phyloP scores from a whole-genome alignment of 805 yeast species.

The Lipomyces sp. region DNA sequence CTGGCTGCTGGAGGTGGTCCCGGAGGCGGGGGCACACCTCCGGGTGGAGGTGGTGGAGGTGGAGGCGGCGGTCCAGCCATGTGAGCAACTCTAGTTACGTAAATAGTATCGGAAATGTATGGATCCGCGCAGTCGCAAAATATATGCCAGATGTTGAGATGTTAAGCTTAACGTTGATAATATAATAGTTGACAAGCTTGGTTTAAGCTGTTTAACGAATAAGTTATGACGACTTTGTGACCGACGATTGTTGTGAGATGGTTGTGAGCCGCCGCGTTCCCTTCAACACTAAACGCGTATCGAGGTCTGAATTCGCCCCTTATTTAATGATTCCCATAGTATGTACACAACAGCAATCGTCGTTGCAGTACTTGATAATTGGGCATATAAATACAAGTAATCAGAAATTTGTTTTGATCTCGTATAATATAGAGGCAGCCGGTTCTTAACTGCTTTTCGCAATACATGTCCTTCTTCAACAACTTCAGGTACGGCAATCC shows the following conservation, averaged over 20 bases:
- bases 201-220: too few relatives aligned
- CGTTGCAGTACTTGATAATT: neutral
- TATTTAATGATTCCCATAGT: neutral
- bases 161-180: neutral
- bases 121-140: neutral
- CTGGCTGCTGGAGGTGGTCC: constrained; percentile 34
- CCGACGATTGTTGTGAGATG: too few relatives aligned
- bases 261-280: too few relatives aligned
- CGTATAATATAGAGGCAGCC: neutral
- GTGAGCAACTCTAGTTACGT: neutral
- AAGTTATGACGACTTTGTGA: too few relatives aligned
- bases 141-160: neutral
- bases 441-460: neutral
- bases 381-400: neutral
- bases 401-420: neutral
- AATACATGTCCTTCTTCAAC: constrained; percentile 44
- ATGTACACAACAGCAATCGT: neutral
- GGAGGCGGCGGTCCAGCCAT: constrained; percentile 39
- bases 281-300: neutral
- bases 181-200: neutral
- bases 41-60: constrained; percentile 39
- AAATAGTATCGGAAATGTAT: neutral
- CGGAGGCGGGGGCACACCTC: constrained; percentile 36
- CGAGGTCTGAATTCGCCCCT: neutral
- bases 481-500: constrained; percentile 41